phyloP scores from a whole-genome alignment of 2,329 filamentous ascomycete genomes.

The Corinectria fuckeliana region DNA sequence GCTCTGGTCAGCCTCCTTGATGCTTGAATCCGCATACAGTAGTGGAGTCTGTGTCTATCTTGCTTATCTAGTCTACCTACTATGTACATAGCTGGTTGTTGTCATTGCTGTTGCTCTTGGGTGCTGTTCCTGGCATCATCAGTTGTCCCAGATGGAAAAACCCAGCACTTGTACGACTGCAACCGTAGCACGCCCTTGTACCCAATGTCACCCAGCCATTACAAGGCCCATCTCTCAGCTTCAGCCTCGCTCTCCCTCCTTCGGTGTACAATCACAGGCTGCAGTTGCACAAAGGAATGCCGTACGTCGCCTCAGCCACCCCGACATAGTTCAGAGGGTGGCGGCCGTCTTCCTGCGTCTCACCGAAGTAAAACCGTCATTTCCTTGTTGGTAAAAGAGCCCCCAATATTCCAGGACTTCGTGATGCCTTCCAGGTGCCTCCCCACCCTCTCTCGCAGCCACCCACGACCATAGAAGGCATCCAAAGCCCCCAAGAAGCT shows the following conservation, averaged over 20 bases:
- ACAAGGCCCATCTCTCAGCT: not conserved
- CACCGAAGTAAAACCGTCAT: no score
- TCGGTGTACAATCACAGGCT: not conserved
- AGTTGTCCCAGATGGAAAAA: not conserved
- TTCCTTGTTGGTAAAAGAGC: not conserved
- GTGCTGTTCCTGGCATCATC: not conserved
- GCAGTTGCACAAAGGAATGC: not conserved
- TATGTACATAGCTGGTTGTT: no score
- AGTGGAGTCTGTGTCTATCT: no score
- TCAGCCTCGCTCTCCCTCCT: not conserved
- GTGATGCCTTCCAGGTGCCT: not conserved
- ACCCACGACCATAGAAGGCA: no score
- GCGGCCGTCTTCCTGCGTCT: not conserved
- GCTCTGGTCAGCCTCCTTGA: not conserved
- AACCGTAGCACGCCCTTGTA: not conserved
- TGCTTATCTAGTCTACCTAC: no score
- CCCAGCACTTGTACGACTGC: no score
- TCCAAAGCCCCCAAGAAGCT: not conserved
- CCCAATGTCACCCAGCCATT: no score
- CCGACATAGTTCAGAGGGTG: not conserved
- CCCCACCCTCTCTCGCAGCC: conserved; percentile 4
- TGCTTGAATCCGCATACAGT: not conserved
- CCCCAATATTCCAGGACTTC: not conserved
- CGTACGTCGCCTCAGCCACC: not conserved
- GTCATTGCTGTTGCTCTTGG: no score